phyloP scores from a whole-genome alignment of 805 yeast genomes.

The Teunomyces atbi region DNA sequence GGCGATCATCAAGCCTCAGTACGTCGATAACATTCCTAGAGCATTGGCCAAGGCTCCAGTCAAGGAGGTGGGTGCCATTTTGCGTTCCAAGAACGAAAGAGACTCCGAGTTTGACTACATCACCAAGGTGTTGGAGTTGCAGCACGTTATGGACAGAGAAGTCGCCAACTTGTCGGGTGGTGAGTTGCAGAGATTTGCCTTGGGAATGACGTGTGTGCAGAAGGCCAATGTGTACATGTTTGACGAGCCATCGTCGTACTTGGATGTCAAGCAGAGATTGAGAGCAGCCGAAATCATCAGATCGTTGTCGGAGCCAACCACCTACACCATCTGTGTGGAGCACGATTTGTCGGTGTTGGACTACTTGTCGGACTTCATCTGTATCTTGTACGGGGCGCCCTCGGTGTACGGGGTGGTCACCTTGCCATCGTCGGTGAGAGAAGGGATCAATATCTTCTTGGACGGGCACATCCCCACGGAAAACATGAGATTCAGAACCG shows the following conservation, averaged over 20 bases:
- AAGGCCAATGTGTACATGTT: conserved; percentile 96
- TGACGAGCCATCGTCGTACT: conserved; percentile 97
- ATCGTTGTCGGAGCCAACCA: conserved; percentile 70
- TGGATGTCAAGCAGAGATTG: conserved; percentile 98
- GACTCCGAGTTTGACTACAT: conserved; percentile 63
- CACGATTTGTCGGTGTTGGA: conserved; percentile 98
- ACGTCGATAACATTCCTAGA: conserved; percentile 95
- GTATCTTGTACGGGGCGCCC: conserved; percentile 97
- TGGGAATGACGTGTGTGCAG: conserved; percentile 96
- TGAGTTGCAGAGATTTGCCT: conserved; percentile 96
- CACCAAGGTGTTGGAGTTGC: conserved; percentile 70
- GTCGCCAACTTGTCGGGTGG: conserved; percentile 93
- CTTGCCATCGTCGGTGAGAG: conserved; percentile 94
- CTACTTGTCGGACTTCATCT: conserved; percentile 93
- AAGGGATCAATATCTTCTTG: conserved; percentile 96
- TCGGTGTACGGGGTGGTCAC: conserved; percentile 99
- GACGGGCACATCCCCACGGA: conserved; percentile 98
- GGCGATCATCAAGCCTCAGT: conserved; percentile 98
- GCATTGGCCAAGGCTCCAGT: conserved; percentile 87
- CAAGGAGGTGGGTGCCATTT: conserved; percentile 79
- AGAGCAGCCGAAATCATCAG: conserved; percentile 95
- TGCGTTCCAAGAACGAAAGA: conserved; percentile 76
- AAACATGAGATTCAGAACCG: conserved; percentile 95
- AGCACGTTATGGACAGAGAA: conserved; percentile 79
- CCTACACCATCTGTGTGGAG: conserved; percentile 94